Evolutionary conservation across 192 early-diverging fungal species (phyloP), one percentile per base, ranked within the genome.

Genomic region (Umbelopsis vinacea): DNA sequence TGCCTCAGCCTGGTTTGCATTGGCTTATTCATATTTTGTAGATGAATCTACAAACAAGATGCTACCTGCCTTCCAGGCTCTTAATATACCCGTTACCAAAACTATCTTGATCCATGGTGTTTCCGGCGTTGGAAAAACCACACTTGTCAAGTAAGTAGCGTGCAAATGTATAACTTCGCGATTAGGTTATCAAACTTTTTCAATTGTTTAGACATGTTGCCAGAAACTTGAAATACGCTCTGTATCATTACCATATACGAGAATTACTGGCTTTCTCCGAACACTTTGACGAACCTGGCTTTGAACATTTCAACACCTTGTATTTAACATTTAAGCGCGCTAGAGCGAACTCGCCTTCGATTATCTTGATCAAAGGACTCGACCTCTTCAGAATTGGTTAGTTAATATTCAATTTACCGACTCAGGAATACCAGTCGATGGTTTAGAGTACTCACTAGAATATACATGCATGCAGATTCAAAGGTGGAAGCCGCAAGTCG

Each of bases 301-400:
- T 74, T 9, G 21, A 43, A 1, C 24, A 35, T 6, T 79, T 71
- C 63, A 79, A 79, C 8, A 69, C 72, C 6, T 29, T 79, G 2
- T 43, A 40, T 46, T 29, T 74, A 1, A 17, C 45, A 0, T 29
- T 79, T 29, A 38, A 67, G 21, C 75, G 79, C 33, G 89, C 89
- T 0, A 70, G 77, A 37, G 68, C 83, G 22, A 66, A 67, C 0
- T 68, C 75, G 0, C 89, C 89, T 3, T 81, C 82, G 4, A 81
- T 89, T 21, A 60, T 91, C 1, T 43, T 89, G 0, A 46, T 91
- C 14, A 67, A 78, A 40, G 89, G 85, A 22, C 52, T 91, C 48
- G 86, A 90, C 73, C 23, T 73, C 6, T 63, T 91, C 22, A 73
- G 70, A 10, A 82, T 78, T 72, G 84, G 87, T 80, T 67, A 19